A percentile compares a stretch with the other conserved stretches of the same genome.
phyloP scores from a whole-genome alignment of 768 basidiomycete species.

The Agrocybe praecox region DNA sequence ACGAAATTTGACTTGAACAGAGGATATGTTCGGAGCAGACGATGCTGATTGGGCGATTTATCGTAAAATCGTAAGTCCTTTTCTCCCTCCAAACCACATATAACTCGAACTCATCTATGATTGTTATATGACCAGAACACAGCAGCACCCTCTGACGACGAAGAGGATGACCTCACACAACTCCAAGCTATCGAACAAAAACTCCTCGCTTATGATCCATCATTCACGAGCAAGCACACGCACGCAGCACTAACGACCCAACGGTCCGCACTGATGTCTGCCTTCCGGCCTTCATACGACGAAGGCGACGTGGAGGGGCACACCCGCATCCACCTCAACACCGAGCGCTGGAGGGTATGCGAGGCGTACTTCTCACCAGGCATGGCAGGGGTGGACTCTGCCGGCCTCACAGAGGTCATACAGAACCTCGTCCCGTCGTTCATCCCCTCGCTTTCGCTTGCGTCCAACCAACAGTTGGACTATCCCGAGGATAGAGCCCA shows the following conservation, averaged over 20 bases:
- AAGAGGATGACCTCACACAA: conserved; percentile 84
- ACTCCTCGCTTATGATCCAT: conserved; percentile 81
- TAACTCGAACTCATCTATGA: neutral
- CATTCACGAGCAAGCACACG: conserved; percentile 81
- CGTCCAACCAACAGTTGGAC: conserved; percentile 48
- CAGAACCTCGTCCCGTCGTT: conserved; percentile 68
- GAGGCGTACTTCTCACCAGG: conserved; percentile 91
- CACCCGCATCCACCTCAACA: conserved; percentile 84
- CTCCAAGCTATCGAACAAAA: conserved; percentile 79
- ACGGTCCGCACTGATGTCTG: conserved; percentile 82
- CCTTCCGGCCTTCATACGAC: conserved; percentile 80
- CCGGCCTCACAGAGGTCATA: conserved; percentile 91
- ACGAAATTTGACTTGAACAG: too few species aligned
- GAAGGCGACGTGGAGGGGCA: conserved; percentile 74
- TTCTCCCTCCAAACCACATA: too few species aligned
- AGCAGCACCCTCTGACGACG: conserved; percentile 74
- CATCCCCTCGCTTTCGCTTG: conserved; percentile 20
- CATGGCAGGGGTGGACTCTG: conserved; percentile 95
- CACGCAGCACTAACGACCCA: conserved; percentile 76
- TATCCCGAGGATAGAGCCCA: conserved; percentile 32
- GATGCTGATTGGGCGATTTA: conserved; percentile 99
- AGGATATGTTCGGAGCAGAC: conserved; percentile 92
- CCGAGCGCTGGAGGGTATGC: conserved; percentile 88
- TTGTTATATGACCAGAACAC: conserved; percentile 56
- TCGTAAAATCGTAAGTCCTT: conserved; percentile 82